Base-by-base conservation (phyloP, 2,329 filamentous ascomycete genomes). In the Phyllachora maydis region DNA sequence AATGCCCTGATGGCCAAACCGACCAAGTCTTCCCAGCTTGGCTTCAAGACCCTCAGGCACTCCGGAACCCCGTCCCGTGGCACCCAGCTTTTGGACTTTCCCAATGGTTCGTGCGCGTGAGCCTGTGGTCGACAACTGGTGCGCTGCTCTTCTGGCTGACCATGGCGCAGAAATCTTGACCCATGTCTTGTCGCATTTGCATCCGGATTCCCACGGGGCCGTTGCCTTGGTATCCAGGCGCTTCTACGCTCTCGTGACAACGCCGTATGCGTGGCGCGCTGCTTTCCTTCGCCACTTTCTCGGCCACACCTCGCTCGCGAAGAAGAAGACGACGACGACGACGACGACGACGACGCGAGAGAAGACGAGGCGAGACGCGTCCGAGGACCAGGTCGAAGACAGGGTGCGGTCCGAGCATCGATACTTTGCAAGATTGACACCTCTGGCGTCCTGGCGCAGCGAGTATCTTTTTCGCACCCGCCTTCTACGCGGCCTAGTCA, bases 261-360 rank as follows among this genome's bases (percentile, higher is more conserved):
- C 78, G 2, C 79, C 83, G 10, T 81, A 93, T 49, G 82, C 82
- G 6, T 95, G 85, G 85, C 70, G 81, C 32, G 77, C 82, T 42
- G 85, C 83, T 5, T 95, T 95, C 41, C 65, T 79, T 35, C 79
- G 83, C 31, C 85, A 72, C 49, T 98, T 95, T 36, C 79, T 79
- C 0, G 82, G 77, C 2, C 66, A 74, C 13, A 64, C 73, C 38
- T 58, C 59, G 5, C 40, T 70, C 22, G 43, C 35, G n/a, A n/a
- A n/a, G n/a, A n/a, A n/a, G n/a, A n/a, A n/a, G n/a, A n/a, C n/a
- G n/a, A n/a, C n/a, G n/a, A n/a, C 9, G 45, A 46, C 11, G 37
- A 48, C 2, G 50, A 50, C 35, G 52, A 56, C 12, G 46, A 53
- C 13, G 50, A 65, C 17, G 45, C 47, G 21, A 46, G 49, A 17